phyloP scores from a whole-genome alignment of 2,329 filamentous ascomycete species.

The Trichoderma sp. region DNA sequence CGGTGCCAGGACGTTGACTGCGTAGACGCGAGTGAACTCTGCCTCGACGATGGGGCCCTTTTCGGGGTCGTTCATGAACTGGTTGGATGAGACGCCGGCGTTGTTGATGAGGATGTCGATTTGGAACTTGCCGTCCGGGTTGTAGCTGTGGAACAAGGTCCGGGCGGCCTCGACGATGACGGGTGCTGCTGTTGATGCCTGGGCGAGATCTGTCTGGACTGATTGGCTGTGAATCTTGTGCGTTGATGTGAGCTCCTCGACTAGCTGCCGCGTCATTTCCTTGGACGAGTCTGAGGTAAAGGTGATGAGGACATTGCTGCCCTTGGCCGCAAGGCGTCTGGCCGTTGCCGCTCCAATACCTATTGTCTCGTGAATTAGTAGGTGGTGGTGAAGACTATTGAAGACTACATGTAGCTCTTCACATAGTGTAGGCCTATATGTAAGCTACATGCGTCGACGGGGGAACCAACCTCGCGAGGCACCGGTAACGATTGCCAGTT shows the following conservation, averaged over 20 bases:
- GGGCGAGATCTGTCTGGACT: constrained; percentile 35
- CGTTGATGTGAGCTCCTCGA: constrained; percentile 46
- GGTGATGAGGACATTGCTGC: constrained; percentile 59
- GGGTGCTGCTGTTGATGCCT: constrained; percentile 29
- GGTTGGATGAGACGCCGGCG: constrained; percentile 71
- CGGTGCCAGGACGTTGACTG: constrained; percentile 80
- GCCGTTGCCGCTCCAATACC: constrained; percentile 60
- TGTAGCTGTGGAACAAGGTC: constrained; percentile 31
- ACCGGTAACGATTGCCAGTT: constrained; percentile 39
- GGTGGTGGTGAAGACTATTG: not conserved
- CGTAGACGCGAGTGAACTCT: constrained; percentile 72
- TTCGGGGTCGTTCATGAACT: constrained; percentile 57
- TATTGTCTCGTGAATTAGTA: not conserved
- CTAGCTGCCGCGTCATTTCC: constrained; percentile 48
- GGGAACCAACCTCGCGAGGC: constrained; percentile 35
- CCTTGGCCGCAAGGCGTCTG: constrained; percentile 60
- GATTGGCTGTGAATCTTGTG: constrained; percentile 39
- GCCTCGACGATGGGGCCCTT: constrained; percentile 54
- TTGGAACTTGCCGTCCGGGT: constrained; percentile 29
- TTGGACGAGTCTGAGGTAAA: constrained; percentile 60
- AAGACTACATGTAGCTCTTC: not conserved
- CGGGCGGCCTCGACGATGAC: constrained; percentile 35
- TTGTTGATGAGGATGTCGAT: constrained; percentile 90
- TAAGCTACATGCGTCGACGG: not conserved
- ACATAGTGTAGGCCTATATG: not conserved